Evolutionary conservation across 257 asterid genomes (phyloP).

Genomic region (Thymus mandschuricus): DNA sequence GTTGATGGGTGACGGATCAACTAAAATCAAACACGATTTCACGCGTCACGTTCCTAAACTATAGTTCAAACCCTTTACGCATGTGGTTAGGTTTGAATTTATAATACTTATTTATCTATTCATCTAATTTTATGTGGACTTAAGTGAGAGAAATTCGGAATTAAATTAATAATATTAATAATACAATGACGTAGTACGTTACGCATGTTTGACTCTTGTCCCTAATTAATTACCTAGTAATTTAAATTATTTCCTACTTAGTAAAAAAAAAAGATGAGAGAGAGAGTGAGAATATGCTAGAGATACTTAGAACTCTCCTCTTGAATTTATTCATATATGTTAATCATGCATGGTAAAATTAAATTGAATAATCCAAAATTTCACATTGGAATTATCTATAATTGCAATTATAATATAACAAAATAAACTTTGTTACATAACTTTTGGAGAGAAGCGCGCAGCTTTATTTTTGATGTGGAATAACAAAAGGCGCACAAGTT

Average conservation of each 20-base stretch:
- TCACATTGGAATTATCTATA: neutral
- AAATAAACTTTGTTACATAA: neutral
- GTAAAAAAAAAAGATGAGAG: too few relatives aligned
- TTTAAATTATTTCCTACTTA: too few relatives aligned
- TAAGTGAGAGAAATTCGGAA: neutral
- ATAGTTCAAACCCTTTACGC: neutral
- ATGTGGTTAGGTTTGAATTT: neutral
- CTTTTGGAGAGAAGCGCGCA: neutral
- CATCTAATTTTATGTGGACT: neutral
- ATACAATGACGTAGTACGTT: neutral
- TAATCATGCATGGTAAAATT: neutral
- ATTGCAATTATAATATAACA: too few relatives aligned
- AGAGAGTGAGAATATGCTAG: neutral
- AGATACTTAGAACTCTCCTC: neutral
- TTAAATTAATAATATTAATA: neutral
- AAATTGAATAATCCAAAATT: neutral
- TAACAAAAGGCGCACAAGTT: neutral
- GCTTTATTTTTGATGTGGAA: neutral
- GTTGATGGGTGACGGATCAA: neutral
- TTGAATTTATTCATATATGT: neutral
- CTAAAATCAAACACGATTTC: neutral
- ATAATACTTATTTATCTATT: neutral
- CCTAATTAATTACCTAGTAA: too few relatives aligned
- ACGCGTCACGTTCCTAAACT: neutral
- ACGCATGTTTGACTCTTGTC: neutral